Base-by-base conservation (phyloP, 805 yeast genomes). In the Metschnikowia drakensbergensis region DNA sequence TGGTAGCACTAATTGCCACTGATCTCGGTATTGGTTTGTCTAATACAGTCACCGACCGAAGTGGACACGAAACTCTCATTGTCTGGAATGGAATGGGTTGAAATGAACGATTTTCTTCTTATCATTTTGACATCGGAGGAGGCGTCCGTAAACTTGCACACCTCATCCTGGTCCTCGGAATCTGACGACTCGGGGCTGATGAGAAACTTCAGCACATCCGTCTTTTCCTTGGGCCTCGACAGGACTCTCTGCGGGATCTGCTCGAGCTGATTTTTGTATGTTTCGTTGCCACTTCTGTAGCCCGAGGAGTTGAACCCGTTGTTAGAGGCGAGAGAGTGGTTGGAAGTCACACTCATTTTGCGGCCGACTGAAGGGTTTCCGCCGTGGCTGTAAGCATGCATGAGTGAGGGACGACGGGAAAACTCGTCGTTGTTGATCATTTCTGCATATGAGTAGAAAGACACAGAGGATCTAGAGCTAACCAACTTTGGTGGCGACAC, bases 401-500 rank as follows among this genome's bases (percentile, higher is more conserved):
- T 72, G 54, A 74, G 65, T 27, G 69, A 76, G 6, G 90, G 90
- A 65, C 89, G 76, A 64, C 86, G 77, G 46, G 80, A 74, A 45
- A 65, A 72, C 58, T 83, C 86, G 64, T 85, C 92, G 57, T 80
- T 82, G 54, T 74, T 79, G 51, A 86, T 76, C 79, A 88, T 77
- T 58, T 88, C 96, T 3, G 92, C 95, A 64, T 85, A 88, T 2
- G 90, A 83, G 60, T 81, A 84, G 62, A 87, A 87, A 34, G 76
- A 72, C 22, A 76, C 65, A 1, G 72, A 61, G 4, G 74, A 69
- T 39, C 64, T 64, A 9, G 73, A 65, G 41, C 60, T 54, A 26
- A 67, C 62, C 54, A 65, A 60, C 43, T 67, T 67, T 13, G 76
- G 74, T 6, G 79, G 75, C n/a, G 72, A 64, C 25, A 64, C 54